A percentile compares a stretch with the other conserved stretches of the same genome.
These are phyloP conservation scores for Hericium rajendrae DNA, from an alignment of 768 basidiomycete genomes.

Conservation along the genomic window DNA sequence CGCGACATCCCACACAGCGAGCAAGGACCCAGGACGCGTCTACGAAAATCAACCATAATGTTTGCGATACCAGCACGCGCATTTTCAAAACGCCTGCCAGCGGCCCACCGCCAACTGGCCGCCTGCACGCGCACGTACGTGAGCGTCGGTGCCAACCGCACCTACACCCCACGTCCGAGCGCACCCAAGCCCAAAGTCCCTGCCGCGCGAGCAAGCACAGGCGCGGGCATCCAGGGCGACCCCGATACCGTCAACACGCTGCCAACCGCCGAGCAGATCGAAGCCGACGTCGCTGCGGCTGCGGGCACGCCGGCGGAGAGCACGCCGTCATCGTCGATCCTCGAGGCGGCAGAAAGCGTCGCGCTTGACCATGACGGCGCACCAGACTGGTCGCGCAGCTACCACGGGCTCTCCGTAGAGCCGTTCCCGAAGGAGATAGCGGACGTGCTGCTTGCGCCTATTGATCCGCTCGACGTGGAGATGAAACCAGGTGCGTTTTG, in stretches of 20 bases:
- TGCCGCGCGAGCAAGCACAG: slow-evolving; percentile 24
- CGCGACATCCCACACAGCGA: too few relatives aligned
- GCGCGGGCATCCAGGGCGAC: slow-evolving; percentile 16
- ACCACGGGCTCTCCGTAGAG: slow-evolving; percentile 65
- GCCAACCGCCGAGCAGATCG: slow-evolving; percentile 17
- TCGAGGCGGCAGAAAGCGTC: slow-evolving; percentile 10
- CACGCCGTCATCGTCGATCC: slow-evolving; percentile 14
- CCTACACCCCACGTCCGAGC: slow-evolving; percentile 2
- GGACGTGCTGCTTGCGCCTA: slow-evolving; percentile 60
- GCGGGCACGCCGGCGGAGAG: slow-evolving; percentile 12
- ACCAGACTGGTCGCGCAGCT: slow-evolving; percentile 84
- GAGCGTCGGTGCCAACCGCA: slow-evolving; percentile 1
- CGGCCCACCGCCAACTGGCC: background rate
- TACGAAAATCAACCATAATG: too few relatives aligned
- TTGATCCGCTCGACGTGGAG: slow-evolving; percentile 77
- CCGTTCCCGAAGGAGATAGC: slow-evolving; percentile 73
- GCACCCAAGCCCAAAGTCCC: slow-evolving; percentile 10
- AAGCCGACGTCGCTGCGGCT: slow-evolving; percentile 12
- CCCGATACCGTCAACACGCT: slow-evolving; percentile 14
- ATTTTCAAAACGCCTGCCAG: too few relatives aligned
- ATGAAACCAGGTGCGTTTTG: slow-evolving; percentile 80
- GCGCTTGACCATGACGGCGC: slow-evolving; percentile 7
- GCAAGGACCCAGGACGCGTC: too few relatives aligned
- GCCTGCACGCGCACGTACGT: slow-evolving; percentile 4
- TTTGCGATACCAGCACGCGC: too few relatives aligned